Conservation (phyloP, 495 filamentous ascomycete species). For the Aspergillus leporis region DNA sequence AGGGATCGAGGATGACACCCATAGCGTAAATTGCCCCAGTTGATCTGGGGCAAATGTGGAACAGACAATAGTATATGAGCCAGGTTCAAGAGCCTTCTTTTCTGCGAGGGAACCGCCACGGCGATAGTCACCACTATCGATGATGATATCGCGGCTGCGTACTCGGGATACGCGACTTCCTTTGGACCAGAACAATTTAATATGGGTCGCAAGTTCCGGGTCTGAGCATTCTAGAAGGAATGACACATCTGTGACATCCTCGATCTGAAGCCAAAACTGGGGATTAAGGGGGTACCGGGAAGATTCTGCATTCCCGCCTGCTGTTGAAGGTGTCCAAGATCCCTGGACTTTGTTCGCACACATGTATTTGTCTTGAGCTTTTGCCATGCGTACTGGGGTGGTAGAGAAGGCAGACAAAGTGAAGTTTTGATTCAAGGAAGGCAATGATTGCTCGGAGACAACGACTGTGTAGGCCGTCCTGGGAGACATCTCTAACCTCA, state of each 20-base stretch:
- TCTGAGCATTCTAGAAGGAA: constrained; percentile 76
- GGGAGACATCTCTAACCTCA: constrained; percentile 66
- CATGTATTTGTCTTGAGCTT: constrained; percentile 58
- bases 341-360: constrained; percentile 55
- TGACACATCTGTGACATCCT: constrained; percentile 56
- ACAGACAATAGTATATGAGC: constrained; percentile 82
- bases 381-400: constrained; percentile 54
- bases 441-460: constrained; percentile 74
- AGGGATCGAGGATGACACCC: constrained; percentile 60
- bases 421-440: constrained; percentile 69
- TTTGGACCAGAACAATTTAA: constrained; percentile 76
- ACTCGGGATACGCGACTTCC: constrained; percentile 69
- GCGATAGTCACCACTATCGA: constrained; percentile 80
- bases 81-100: constrained; percentile 54
- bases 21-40: constrained; percentile 71
- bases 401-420: constrained; percentile 80
- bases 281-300: constrained; percentile 79
- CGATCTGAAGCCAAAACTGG: constrained; percentile 70
- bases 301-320: constrained; percentile 80
- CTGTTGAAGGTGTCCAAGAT: constrained; percentile 74
- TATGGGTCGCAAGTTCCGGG: constrained; percentile 70
- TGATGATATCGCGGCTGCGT: constrained; percentile 73
- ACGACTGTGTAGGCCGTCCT: constrained; percentile 71
- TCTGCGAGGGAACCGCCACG: constrained; percentile 73
- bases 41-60: constrained; percentile 85